A percentile compares a stretch with the other conserved stretches of the same genome.
Conservation (phyloP, 352 stramenopile genomes). For the Aphanomyces cochlioides region DNA sequence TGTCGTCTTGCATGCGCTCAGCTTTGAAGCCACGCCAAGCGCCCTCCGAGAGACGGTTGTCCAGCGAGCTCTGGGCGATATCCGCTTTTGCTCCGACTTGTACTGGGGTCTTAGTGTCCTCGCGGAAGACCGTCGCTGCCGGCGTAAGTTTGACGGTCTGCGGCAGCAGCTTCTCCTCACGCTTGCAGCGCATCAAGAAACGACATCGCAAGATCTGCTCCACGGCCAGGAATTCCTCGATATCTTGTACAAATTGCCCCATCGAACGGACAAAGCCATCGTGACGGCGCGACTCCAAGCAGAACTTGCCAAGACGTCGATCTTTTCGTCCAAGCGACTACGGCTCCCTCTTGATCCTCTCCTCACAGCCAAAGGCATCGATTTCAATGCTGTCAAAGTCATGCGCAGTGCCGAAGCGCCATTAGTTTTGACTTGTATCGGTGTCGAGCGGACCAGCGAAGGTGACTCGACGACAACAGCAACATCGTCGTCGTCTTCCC, state of each 20-base stretch:
- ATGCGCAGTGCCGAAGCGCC: constrained; percentile 78
- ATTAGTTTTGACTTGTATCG: constrained; percentile 77
- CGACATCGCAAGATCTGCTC: constrained; percentile 65
- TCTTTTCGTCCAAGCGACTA: constrained; percentile 45
- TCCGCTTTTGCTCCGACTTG: constrained; percentile 80
- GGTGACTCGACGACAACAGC: background rate
- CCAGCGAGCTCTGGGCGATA: constrained; percentile 67
- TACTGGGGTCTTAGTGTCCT: constrained; percentile 84
- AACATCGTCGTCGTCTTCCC: constrained; percentile 11
- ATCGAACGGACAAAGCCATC: constrained; percentile 57
- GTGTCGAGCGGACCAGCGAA: constrained; percentile 46
- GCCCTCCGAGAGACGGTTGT: constrained; percentile 67
- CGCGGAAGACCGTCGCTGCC: constrained; percentile 65
- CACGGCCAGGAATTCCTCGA: constrained; percentile 81
- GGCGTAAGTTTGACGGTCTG: constrained; percentile 77
- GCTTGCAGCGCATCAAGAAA: constrained; percentile 53
- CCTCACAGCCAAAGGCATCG: constrained; percentile 65
- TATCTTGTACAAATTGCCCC: constrained; percentile 77
- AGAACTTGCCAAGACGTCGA: constrained; percentile 46
- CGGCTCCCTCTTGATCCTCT: constrained; percentile 69
- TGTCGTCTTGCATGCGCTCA: constrained; percentile 68
- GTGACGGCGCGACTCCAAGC: constrained; percentile 49
- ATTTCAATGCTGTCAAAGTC: constrained; percentile 70
- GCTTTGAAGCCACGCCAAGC: constrained; percentile 64
- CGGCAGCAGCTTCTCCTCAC: constrained; percentile 73